Evolutionary conservation across 148 eudicot genomes (phyloP).

Genomic region (Vaccinium vitisidaea): DNA sequence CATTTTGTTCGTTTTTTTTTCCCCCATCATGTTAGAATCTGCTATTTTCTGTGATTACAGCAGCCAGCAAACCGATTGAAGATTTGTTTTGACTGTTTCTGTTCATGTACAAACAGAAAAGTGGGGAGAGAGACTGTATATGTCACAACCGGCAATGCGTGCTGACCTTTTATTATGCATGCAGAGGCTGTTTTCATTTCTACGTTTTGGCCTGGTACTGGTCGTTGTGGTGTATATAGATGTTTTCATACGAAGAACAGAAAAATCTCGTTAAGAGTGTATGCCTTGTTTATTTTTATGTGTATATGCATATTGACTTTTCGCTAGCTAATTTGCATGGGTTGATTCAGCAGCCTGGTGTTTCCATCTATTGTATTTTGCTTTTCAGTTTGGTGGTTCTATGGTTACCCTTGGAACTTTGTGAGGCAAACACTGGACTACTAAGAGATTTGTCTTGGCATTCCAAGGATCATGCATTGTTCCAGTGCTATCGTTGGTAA

Average conservation of each 20-base stretch:
- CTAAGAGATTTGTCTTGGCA: too few species aligned
- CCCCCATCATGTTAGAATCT: conserved; percentile 6
- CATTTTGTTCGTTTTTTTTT: not conserved
- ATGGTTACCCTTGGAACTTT: too few species aligned
- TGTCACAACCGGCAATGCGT: conserved; percentile 9
- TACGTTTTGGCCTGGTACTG: not conserved
- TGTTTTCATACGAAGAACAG: not conserved
- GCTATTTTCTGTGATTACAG: not conserved
- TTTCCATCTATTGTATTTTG: too few species aligned
- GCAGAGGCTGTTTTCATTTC: conserved; percentile 10
- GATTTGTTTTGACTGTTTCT: not conserved
- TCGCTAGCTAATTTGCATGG: too few species aligned
- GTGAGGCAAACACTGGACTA: too few species aligned
- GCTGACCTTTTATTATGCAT: conserved; percentile 32
- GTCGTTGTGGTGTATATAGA: conserved; percentile 6
- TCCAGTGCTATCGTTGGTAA: too few species aligned
- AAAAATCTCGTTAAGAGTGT: not conserved
- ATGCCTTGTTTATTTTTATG: not conserved
- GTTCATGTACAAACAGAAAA: not conserved
- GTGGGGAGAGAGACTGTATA: not conserved
- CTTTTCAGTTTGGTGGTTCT: too few species aligned
- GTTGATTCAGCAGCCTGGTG: too few species aligned
- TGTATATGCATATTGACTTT: too few species aligned
- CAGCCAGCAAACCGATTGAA: conserved; percentile 4
- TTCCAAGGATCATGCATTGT: too few species aligned